Evolutionary conservation across 1,284 basidiomycete genomes (phyloP).

Genomic region (Microbotryomycetes sp.): DNA sequence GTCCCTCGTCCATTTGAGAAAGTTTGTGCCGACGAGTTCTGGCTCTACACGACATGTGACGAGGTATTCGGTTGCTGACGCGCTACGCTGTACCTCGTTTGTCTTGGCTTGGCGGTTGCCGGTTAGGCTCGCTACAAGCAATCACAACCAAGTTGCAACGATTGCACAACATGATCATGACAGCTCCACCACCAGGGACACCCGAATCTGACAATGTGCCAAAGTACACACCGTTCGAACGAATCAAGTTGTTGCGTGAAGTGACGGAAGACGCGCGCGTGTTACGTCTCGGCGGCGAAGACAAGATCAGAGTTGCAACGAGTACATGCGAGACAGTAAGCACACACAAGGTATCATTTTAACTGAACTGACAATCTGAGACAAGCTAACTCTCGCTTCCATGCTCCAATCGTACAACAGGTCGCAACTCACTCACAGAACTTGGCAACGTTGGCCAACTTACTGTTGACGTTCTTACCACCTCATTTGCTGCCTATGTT

Average conservation of each 20-base stretch:
- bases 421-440: constrained; percentile 35
- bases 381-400: background rate
- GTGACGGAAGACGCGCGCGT: constrained; percentile 87
- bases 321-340: constrained; percentile 77
- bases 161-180: constrained; percentile 62
- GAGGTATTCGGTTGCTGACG: background rate
- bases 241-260: constrained; percentile 79
- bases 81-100: background rate
- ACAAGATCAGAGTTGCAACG: constrained; percentile 96
- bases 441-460: constrained; percentile 34
- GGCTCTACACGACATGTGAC: background rate
- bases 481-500: constrained; percentile 28
- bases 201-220: constrained; percentile 49
- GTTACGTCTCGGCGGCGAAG: constrained; percentile 92
- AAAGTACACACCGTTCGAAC: constrained; percentile 61
- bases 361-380: background rate
- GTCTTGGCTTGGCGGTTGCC: no score
- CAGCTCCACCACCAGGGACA: constrained; percentile 4
- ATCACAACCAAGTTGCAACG: constrained; percentile 69
- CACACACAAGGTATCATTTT: accelerated
- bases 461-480: constrained; percentile 35
- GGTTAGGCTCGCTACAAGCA: constrained; percentile 60
- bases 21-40: background rate
- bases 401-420: constrained; percentile 2
- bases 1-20: constrained; percentile 19